A percentile compares a stretch with the other conserved stretches of the same genome.
These are phyloP conservation scores for Leccinum angustisporum DNA, from an alignment of 1,284 basidiomycete genomes.

Conservation along the genomic window DNA sequence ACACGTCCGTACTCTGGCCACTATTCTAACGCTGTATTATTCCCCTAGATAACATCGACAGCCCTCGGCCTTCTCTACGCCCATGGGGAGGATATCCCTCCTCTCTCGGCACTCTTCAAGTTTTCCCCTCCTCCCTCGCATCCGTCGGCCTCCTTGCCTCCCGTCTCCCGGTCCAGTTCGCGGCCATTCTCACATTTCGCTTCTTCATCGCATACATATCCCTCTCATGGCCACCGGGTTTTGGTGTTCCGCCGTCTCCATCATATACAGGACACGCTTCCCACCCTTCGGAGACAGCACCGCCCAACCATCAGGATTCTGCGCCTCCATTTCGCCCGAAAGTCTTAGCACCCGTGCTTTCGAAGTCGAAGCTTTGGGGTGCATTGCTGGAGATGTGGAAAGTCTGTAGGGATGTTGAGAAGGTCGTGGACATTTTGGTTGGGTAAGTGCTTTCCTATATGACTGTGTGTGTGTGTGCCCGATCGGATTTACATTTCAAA, in stretches of 20 bases:
- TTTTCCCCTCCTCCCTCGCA: conserved; percentile 9
- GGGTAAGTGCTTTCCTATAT: conserved; percentile 52
- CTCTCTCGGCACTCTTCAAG: conserved; percentile 21
- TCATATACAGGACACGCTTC: conserved; percentile 10
- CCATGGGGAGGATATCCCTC: conserved; percentile 21
- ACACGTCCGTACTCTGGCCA: background rate
- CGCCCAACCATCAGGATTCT: background rate
- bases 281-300: conserved; percentile 7
- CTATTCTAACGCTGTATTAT: conserved; percentile 8
- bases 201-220: conserved; percentile 16
- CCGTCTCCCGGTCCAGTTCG: conserved; percentile 25
- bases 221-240: conserved; percentile 6
- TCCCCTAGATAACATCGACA: conserved; percentile 31
- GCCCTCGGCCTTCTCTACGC: conserved; percentile 33
- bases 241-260: conserved; percentile 6
- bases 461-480: background rate
- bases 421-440: conserved; percentile 45
- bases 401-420: conserved; percentile 19
- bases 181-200: conserved; percentile 25
- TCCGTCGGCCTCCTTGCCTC: conserved; percentile 16
- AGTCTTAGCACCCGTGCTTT: conserved; percentile 83
- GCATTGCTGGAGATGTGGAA: conserved; percentile 32
- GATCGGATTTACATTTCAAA: background rate
- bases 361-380: conserved; percentile 49
- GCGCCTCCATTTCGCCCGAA: conserved; percentile 32